Conservation (phyloP, 2,329 filamentous ascomycete genomes). For the Westerdykella aurantiaca region DNA sequence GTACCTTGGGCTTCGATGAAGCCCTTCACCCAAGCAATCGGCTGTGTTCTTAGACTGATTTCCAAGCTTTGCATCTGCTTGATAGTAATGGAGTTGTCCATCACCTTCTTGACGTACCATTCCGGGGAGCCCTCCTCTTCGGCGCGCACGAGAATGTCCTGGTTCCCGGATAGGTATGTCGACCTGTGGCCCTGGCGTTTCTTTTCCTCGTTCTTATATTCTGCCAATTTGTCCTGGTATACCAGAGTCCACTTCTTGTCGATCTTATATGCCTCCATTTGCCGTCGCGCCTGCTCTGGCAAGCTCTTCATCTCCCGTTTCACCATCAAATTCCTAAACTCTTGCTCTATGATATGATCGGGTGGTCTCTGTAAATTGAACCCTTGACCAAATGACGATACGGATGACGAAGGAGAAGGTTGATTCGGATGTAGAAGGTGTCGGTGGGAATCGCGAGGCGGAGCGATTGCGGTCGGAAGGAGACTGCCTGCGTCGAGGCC, state of each 20-base stretch:
- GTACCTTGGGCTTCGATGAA: constrained; percentile 98
- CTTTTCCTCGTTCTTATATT: constrained; percentile 92
- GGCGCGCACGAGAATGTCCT: constrained; percentile 64
- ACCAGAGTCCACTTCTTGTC: constrained; percentile 97
- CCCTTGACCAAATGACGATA: constrained; percentile 47
- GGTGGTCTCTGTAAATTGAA: constrained; percentile 65
- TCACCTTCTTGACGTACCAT: constrained; percentile 95
- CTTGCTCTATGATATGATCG: constrained; percentile 77
- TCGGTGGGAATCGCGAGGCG: constrained; percentile 40
- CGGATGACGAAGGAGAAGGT: constrained; percentile 44
- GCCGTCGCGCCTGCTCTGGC: constrained; percentile 85
- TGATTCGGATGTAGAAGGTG: constrained; percentile 40
- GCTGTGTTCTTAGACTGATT: constrained; percentile 91
- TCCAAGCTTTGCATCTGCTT: constrained; percentile 91
- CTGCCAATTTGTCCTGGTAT: constrained; percentile 87
- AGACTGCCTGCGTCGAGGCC: constrained; percentile 37
- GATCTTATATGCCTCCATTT: constrained; percentile 93
- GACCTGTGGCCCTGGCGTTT: constrained; percentile 67
- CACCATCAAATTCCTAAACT: constrained; percentile 92
- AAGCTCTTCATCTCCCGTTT: constrained; percentile 97
- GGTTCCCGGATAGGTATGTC: constrained; percentile 58
- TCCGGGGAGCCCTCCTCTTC: constrained; percentile 95
- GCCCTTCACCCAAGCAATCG: constrained; percentile 91
- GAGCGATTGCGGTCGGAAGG: constrained; percentile 32
- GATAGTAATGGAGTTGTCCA: constrained; percentile 88